These are phyloP conservation scores for Stachybotrys chlorohalonatus DNA, from an alignment of 2,329 filamentous ascomycete species.

Conservation along the genomic window DNA sequence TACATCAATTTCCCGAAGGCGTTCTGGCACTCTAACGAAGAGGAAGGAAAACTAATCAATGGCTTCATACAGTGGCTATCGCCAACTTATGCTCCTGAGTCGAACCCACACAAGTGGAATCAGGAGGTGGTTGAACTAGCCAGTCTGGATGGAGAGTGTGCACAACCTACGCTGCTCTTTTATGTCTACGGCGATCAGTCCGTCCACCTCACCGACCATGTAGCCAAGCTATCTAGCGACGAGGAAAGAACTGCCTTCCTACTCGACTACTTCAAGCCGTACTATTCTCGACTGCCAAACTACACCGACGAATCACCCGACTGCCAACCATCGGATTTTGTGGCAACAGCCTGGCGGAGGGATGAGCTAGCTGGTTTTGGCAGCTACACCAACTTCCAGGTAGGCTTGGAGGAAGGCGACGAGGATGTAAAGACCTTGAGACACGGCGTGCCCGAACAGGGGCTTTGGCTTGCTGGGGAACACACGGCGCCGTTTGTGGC, in stretches of 20 bases:
- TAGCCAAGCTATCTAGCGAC: slow-evolving; percentile 31
- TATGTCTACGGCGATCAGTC: slow-evolving; percentile 63
- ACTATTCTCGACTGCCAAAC: slow-evolving; percentile 65
- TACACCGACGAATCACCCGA: slow-evolving; percentile 44
- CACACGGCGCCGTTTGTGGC: slow-evolving; percentile 87
- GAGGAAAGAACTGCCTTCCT: slow-evolving; percentile 46
- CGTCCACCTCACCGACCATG: slow-evolving; percentile 37
- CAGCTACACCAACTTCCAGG: slow-evolving; percentile 78
- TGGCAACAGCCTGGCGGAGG: slow-evolving; percentile 69
- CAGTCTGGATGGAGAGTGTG: slow-evolving; percentile 44
- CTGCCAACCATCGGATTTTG: slow-evolving; percentile 53
- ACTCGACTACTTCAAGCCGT: slow-evolving; percentile 63
- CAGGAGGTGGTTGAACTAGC: slow-evolving; percentile 73
- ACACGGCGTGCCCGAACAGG: slow-evolving; percentile 52
- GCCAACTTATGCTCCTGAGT: slow-evolving; percentile 55
- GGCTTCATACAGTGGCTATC: slow-evolving; percentile 71
- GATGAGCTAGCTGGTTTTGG: slow-evolving; percentile 76
- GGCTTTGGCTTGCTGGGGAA: slow-evolving; percentile 82
- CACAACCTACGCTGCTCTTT: slow-evolving; percentile 79
- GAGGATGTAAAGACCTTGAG: slow-evolving; percentile 59
- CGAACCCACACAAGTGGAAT: slow-evolving; percentile 58
- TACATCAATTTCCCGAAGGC: slow-evolving; percentile 64
- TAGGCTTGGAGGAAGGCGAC: slow-evolving; percentile 62
- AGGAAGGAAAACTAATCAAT: slow-evolving; percentile 33
- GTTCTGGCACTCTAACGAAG: slow-evolving; percentile 55